Base-by-base conservation (phyloP, 768 basidiomycete genomes). In the Suillus alpinus region DNA sequence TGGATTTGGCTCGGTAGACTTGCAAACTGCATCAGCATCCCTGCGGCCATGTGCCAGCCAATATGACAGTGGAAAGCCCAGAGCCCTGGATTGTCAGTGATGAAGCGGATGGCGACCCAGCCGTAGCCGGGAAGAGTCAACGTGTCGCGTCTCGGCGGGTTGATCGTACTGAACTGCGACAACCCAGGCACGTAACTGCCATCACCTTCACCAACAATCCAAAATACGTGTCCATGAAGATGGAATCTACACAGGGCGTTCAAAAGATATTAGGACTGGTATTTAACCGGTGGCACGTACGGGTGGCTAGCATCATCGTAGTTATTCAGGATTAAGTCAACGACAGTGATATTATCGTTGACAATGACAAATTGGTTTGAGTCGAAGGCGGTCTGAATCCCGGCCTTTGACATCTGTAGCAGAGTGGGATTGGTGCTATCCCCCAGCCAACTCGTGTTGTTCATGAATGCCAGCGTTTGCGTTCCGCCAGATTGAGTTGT, bases 61-160 rank as follows among this genome's bases (percentile, higher is more conserved):
- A 69, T 68, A 62, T 78, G 80, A 40, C 80, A 81, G 64, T 81
- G 80, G 68, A 81, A 77, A 1, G 78, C 76, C 79, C 79, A 81
- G 41, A 78, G 59, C 34, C 80, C 80, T 0, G 80, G 76, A 58
- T 80, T 80, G 64, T 81, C 78, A 6, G 75, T 72, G 16, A 77
- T 68, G 60, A 79, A 80, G 34, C 80, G 75, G 23, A 81, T 69
- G 18, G 70, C 67, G 32, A 71, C 63, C 66, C 69, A 80, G 32
- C 73, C 72, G 59, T 66, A 79, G 20, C 73, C 73, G 1, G 78
- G 78, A 44, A 81, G 61, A 40, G 78, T 68, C 16, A 78, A 59
- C 0, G 79, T 80, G 64, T 81, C 80, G 9, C 79, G 70, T 12
- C 77, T 70, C 59, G 79, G 71, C 8, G 79, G 75, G 56, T 80